phyloP scores from a whole-genome alignment of 768 basidiomycete genomes.

The Dacryopinax spathularia region DNA sequence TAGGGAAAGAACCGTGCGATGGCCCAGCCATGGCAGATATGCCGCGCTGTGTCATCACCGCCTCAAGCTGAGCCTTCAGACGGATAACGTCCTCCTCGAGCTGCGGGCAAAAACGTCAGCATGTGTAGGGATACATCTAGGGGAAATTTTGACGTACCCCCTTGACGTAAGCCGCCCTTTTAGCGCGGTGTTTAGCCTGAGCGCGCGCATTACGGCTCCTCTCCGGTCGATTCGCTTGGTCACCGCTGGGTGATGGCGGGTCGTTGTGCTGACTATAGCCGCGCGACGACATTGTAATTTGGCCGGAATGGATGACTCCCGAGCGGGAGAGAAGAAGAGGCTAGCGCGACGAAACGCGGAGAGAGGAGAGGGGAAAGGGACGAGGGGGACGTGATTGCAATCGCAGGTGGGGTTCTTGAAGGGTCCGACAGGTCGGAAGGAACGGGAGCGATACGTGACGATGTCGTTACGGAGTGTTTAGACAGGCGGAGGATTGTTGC shows the following conservation, averaged over 20 bases:
- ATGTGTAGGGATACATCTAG: not conserved
- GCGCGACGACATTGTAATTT: not conserved
- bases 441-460: not conserved
- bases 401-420: slow-evolving; percentile 1
- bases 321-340: not conserved
- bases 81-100: not conserved
- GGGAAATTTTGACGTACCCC: slow-evolving; percentile 36
- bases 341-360: not conserved
- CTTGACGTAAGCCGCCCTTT: slow-evolving; percentile 85
- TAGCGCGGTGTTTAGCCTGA: slow-evolving; percentile 79
- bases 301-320: not conserved
- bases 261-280: not conserved
- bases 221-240: slow-evolving; percentile 45
- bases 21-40: not conserved
- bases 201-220: slow-evolving; percentile 78
- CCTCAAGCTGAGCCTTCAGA: slow-evolving; percentile 2
- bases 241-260: not conserved
- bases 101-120: not conserved
- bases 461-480: not conserved
- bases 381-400: not conserved
- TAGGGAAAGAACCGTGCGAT: not conserved
- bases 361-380: slow-evolving; percentile 1
- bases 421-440: not conserved
- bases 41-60: not conserved
- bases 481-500: slow-evolving; percentile 1